Evolutionary conservation across 2,329 filamentous ascomycete genomes (phyloP).

Genomic region (Endocalyx cinctus): DNA sequence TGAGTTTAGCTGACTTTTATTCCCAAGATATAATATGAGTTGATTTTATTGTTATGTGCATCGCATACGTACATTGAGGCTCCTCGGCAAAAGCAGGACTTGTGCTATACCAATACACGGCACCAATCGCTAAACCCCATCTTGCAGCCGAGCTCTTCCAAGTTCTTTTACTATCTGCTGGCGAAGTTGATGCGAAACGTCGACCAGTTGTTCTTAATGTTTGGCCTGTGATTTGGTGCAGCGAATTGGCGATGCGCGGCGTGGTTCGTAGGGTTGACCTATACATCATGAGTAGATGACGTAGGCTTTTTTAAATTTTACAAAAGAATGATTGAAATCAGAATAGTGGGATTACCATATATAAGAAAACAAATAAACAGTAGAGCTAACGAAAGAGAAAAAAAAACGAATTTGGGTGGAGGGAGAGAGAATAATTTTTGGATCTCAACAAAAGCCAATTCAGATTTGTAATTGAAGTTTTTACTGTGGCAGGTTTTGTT

Average conservation of each 20-base stretch:
- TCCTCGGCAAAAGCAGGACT: constrained; percentile 84
- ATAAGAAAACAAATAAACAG: too few species aligned
- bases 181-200: constrained; percentile 49
- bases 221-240: constrained; percentile 36
- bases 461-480: too few species aligned
- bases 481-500: too few species aligned
- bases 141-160: constrained; percentile 75
- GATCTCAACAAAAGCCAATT: too few species aligned
- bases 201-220: constrained; percentile 38
- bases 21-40: too few species aligned
- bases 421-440: too few species aligned
- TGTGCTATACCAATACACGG: constrained; percentile 93
- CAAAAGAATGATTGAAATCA: too few species aligned
- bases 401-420: too few species aligned
- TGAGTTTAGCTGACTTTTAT: too few species aligned
- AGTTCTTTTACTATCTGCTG: constrained; percentile 64
- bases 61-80: constrained; percentile 57
- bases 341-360: too few species aligned
- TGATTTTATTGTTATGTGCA: neutral
- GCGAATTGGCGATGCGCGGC: constrained; percentile 38
- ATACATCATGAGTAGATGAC: constrained; percentile 38
- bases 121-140: constrained; percentile 70
- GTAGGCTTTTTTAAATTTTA: too few species aligned
- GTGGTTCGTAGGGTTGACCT: constrained; percentile 46
- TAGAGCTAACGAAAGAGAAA: too few species aligned